Evolutionary conservation across 129 eudicot species (phyloP), one percentile per base, ranked within the genome.

Genomic region (Centella asiatica): DNA sequence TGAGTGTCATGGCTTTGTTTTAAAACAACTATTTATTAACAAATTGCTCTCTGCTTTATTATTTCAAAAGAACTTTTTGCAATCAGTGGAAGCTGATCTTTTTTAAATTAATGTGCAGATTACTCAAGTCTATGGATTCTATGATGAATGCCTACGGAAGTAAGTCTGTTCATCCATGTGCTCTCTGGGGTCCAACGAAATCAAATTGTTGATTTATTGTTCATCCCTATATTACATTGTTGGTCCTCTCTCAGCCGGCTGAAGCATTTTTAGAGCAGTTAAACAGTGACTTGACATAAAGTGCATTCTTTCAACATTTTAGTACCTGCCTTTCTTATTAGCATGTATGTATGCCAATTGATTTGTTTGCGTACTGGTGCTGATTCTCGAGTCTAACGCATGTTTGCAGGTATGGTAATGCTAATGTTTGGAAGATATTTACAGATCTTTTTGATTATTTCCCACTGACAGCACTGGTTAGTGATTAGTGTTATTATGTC

Each of bases 101-200:
- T 49, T 32, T 15, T 68, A 44, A 57, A 55, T 63, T 33, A 59
- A 28, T 65, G 67, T 74, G 82, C 95, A 90, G 95, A 90, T 90
- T 52, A 90, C 97, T 66, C 97, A 90, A 75, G 97, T 90, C 37
- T 90, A 90, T 79, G 97, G 97, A 29, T 89, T 89, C 68, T 89
- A 89, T 76, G 97, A 89, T 61, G 97, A 89, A 80, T 89, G 97
- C 79, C 86, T 89, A 33, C 90, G 95, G 66, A 89, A 89, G 97
- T 89, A 76, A 89, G 97, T 81, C 51, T 19, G 26, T 57, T 33
- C 18, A 57, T 28, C 51, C 14, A 15, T 11, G 36, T 10, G 33
- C 20, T 56, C 40, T 29, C 6, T 18, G 9, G 31, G 2, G 61
- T 56, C 39, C 23, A 6, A 29, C 61, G 17, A 5, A 18, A 7